Percentiles rank a stretch among this genome's conserved stretches.
Evolutionary conservation across 2,329 filamentous ascomycete species (phyloP).

Genomic region (Calonectria montana): DNA sequence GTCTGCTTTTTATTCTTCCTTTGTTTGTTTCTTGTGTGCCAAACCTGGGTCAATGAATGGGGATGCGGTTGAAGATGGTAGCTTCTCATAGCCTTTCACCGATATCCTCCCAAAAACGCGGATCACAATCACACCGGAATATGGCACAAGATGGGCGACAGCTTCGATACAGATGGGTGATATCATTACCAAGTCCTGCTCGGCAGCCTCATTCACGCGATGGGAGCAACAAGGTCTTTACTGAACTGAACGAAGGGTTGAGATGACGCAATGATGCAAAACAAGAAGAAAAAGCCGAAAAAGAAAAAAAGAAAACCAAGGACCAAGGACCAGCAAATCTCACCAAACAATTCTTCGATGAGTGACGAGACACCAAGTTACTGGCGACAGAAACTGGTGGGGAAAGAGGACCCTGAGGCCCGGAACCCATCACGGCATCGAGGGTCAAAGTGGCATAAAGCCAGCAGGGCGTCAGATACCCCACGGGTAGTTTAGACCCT

Average conservation of each 20-base stretch:
- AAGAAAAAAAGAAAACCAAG: background rate
- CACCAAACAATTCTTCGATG: background rate
- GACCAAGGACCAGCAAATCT: background rate
- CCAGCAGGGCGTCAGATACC: background rate
- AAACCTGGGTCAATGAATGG: background rate
- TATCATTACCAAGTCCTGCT: too few species aligned
- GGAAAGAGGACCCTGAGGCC: conserved; percentile 8
- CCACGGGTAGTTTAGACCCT: conserved; percentile 4
- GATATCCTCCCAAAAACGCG: background rate
- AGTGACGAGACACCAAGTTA: background rate
- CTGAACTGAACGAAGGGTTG: background rate
- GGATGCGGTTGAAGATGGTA: background rate
- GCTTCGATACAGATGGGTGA: background rate
- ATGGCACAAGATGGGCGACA: background rate
- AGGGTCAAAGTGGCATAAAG: conserved; percentile 33
- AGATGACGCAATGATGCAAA: background rate
- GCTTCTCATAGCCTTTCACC: background rate
- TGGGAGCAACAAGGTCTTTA: background rate
- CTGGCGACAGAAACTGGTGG: conserved; percentile 28
- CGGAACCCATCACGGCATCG: conserved; percentile 35
- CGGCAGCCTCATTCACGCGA: background rate
- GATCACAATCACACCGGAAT: background rate
- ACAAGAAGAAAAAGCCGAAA: too few species aligned
- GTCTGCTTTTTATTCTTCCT: background rate
- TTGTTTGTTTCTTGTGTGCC: background rate